These are phyloP conservation scores for Pseudovirgaria hyperparasitica DNA, from an alignment of 2,329 filamentous ascomycete species.

Conservation along the genomic window DNA sequence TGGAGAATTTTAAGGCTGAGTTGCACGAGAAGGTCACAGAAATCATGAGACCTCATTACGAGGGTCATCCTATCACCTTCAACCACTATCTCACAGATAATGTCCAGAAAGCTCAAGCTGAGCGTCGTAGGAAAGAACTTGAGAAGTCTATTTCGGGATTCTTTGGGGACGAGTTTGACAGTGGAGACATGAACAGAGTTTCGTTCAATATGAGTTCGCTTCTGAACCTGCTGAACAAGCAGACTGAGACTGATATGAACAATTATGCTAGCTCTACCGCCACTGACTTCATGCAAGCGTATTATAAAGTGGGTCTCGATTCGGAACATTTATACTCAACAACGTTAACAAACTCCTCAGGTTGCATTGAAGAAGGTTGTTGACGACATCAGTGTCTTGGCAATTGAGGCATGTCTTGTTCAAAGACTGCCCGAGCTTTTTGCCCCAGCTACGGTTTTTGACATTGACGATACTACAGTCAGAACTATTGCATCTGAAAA, in stretches of 20 bases:
- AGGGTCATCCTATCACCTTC: slow-evolving; percentile 19
- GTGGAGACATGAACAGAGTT: not conserved
- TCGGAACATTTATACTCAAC: slow-evolving; percentile 1
- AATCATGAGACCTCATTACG: slow-evolving; percentile 9
- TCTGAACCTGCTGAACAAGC: slow-evolving; percentile 5
- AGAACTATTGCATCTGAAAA: slow-evolving; percentile 8
- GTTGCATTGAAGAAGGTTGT: slow-evolving; percentile 29
- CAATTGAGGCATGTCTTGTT: slow-evolving; percentile 23
- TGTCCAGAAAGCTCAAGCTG: slow-evolving; percentile 17
- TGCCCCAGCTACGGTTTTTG: slow-evolving; percentile 11
- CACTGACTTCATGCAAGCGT: slow-evolving; percentile 19
- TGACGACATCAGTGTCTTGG: slow-evolving; percentile 27
- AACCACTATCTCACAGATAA: slow-evolving; percentile 24
- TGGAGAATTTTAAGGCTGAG: slow-evolving; percentile 4
- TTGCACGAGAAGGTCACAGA: slow-evolving; percentile 7
- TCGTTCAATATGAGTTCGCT: slow-evolving; percentile 6
- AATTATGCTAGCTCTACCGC: slow-evolving; percentile 15
- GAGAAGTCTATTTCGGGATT: slow-evolving; percentile 7
- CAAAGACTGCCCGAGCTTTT: slow-evolving; percentile 16
- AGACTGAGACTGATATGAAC: slow-evolving; percentile 16
- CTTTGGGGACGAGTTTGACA: slow-evolving; percentile 5
- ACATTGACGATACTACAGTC: slow-evolving; percentile 9
- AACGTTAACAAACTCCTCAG: slow-evolving; percentile 9
- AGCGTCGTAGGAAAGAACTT: slow-evolving; percentile 7
- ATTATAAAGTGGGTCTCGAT: slow-evolving; percentile 12